Evolutionary conservation across 2,329 filamentous ascomycete species (phyloP).

Genomic region (Phialophora macrospora): DNA sequence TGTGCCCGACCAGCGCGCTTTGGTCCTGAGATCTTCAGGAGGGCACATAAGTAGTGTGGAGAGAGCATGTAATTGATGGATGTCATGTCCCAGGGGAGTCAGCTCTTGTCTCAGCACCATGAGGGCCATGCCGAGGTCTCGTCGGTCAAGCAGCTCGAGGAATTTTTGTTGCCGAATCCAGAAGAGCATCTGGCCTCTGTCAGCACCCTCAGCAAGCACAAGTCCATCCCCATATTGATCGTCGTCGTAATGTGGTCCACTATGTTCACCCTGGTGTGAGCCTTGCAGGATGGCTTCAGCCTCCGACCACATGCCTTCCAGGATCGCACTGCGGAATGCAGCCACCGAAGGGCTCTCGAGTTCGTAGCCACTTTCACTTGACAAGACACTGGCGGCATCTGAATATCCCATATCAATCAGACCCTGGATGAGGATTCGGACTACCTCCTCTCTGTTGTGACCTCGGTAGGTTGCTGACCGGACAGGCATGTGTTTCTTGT

Average conservation of each 20-base stretch:
- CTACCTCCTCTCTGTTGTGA: constrained; percentile 90
- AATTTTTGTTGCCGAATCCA: constrained; percentile 93
- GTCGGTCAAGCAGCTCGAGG: constrained; percentile 80
- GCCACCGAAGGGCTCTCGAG: constrained; percentile 85
- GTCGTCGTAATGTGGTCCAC: constrained; percentile 48
- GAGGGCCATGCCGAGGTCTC: constrained; percentile 74
- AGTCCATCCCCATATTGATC: constrained; percentile 57
- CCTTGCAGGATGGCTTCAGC: constrained; percentile 81
- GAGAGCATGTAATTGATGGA: constrained; percentile 75
- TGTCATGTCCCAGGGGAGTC: constrained; percentile 82
- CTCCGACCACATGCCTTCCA: constrained; percentile 78
- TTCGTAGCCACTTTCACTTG: constrained; percentile 81
- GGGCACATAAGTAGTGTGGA: constrained; percentile 91
- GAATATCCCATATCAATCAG: constrained; percentile 86
- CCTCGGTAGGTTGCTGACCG: constrained; percentile 68
- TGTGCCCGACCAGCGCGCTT: constrained; percentile 85
- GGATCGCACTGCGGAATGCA: constrained; percentile 79
- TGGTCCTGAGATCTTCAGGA: constrained; percentile 73
- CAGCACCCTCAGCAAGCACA: constrained; percentile 74
- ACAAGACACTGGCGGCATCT: constrained; percentile 73
- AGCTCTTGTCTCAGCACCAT: constrained; percentile 85
- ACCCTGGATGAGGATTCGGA: constrained; percentile 88
- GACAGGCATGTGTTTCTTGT: constrained; percentile 41
- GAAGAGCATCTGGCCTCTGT: constrained; percentile 81
- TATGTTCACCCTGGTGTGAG: constrained; percentile 50